Conservation (phyloP, 306 rosid species). For the Bauhinia variegata region DNA sequence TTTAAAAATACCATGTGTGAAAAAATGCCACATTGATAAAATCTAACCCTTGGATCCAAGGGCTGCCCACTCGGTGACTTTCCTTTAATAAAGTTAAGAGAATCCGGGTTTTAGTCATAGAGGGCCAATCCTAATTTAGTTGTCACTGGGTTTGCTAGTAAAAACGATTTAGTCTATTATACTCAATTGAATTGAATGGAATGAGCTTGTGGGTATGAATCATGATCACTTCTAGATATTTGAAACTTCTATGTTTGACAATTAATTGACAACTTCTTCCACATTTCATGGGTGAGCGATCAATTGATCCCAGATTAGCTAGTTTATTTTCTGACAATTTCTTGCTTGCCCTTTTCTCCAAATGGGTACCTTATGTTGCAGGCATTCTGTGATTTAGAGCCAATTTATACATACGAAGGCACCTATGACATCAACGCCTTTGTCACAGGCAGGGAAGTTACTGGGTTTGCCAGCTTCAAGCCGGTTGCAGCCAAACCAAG, state of each 20-base stretch:
- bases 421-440: constrained; percentile 80
- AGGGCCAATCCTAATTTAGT: too few species aligned
- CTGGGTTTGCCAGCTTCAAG: constrained; percentile 82
- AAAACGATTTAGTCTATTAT: too few species aligned
- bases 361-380: constrained; percentile 29
- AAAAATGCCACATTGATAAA: too few species aligned
- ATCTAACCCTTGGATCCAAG: too few species aligned
- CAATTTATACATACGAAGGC: constrained; percentile 88
- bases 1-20: too few species aligned
- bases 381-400: constrained; percentile 94
- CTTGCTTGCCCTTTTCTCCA: not conserved
- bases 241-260: not conserved
- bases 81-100: too few species aligned
- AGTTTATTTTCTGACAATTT: constrained; percentile 8
- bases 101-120: too few species aligned
- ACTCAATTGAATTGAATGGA: too few species aligned
- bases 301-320: not conserved
- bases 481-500: constrained; percentile 48
- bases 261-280: not conserved
- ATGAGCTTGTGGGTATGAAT: too few species aligned
- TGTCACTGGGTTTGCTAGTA: too few species aligned
- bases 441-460: constrained; percentile 78
- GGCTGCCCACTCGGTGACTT: too few species aligned
- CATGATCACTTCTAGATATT: too few species aligned
- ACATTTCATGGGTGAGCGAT: not conserved